Conservation (phyloP, 768 basidiomycete genomes). For the Agaricus subrufescens region DNA sequence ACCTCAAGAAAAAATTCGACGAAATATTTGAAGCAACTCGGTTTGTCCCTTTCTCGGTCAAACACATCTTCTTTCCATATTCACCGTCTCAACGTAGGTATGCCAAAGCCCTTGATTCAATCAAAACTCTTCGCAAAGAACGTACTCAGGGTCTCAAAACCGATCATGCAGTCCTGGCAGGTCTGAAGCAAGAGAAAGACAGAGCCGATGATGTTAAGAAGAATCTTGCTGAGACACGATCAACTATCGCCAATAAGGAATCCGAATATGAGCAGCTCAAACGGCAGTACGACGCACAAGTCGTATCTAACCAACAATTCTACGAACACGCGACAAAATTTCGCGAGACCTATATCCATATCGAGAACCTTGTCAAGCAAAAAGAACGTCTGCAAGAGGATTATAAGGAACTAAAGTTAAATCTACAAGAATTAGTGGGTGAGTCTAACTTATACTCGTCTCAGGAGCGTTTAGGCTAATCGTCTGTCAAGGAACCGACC, state of each 20-base stretch:
- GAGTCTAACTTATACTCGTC: slow-evolving; percentile 13
- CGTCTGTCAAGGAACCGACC: slow-evolving; percentile 55
- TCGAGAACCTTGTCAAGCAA: slow-evolving; percentile 57
- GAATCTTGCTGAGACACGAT: slow-evolving; percentile 57
- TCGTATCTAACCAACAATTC: slow-evolving; percentile 69
- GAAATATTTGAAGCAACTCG: slow-evolving; percentile 99
- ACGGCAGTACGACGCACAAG: slow-evolving; percentile 57
- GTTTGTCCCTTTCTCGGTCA: slow-evolving; percentile 32
- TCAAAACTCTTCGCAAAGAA: slow-evolving; percentile 88
- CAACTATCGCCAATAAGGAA: slow-evolving; percentile 64
- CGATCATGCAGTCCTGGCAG: slow-evolving; percentile 82
- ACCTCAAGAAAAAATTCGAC: slow-evolving; percentile 98
- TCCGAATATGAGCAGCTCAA: slow-evolving; percentile 70
- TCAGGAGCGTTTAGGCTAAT: neutral
- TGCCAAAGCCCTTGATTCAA: slow-evolving; percentile 92
- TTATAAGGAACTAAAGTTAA: slow-evolving; percentile 56
- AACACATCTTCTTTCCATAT: neutral
- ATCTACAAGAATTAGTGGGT: slow-evolving; percentile 67
- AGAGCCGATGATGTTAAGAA: slow-evolving; percentile 80
- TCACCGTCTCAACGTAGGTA: slow-evolving; percentile 49
- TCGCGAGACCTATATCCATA: slow-evolving; percentile 74
- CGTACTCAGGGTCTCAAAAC: slow-evolving; percentile 86
- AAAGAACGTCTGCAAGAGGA: slow-evolving; percentile 60
- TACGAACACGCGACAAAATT: slow-evolving; percentile 83
- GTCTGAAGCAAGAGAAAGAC: slow-evolving; percentile 75